Evolutionary conservation across 768 basidiomycete species (phyloP), one percentile per base, ranked within the genome.

Genomic region (Trametes gibbosa): DNA sequence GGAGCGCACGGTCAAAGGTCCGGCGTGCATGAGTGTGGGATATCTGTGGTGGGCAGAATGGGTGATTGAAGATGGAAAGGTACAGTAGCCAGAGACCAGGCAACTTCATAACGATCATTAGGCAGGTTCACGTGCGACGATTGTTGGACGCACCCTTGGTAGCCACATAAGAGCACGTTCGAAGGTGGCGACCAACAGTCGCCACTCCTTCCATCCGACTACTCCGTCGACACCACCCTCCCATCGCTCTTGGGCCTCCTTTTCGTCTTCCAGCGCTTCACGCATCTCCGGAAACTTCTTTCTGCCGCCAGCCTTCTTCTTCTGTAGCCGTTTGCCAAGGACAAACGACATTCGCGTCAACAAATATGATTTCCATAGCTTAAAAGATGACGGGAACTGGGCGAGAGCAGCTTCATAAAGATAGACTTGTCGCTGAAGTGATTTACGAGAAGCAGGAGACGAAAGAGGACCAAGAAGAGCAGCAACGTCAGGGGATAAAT

Each of bases 121-220:
- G 25, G 34, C 23, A 53, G 35, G 25, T 14, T 17, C 19, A 19
- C 40, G 2, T 13, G 13, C 29, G 24, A 57, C 60, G 13, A 64
- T 56, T 61, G 23, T 5, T 19, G 23, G 2, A 76, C 85, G 63
- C 67, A 94, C 95, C 72, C 86, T 90, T 55, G 95, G 93, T 50
- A 98, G 73, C 90, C 94, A 98, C 86, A 92, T 92, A 40, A 99
- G 76, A 58, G 92, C 92, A 59, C 97, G 84, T 69, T 99, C 97
- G 69, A 93, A 96, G 0, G 85, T 83, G 9, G 93, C 90, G 17
- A 96, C 80, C 13, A 99, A 81, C 16, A 85, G 75, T 69, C 84
- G 92, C 97, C 97, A 99, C 73, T 99, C 97, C 64, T 92, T 87
- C 86, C 89, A 97, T 5, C 96, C 97, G n/a, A 97, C 80, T 6